Evolutionary conservation across 2,329 filamentous ascomycete species (phyloP).

Genomic region (Zymoseptoria tritici): DNA sequence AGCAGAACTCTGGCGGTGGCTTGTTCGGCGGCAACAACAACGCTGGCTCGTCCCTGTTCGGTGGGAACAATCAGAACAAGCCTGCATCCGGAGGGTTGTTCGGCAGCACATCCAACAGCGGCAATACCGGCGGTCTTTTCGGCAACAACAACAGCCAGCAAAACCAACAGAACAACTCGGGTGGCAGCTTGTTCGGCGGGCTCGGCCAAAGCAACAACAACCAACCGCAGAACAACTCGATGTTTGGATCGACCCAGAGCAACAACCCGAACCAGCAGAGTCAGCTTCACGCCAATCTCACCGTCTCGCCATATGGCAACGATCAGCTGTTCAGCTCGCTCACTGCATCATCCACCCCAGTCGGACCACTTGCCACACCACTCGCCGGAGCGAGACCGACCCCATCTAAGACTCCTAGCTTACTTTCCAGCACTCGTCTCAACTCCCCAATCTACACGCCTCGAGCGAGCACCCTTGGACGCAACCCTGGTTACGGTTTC

Average conservation of each 20-base stretch:
- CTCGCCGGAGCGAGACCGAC: slow-evolving; percentile 55
- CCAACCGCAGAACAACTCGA: slow-evolving; percentile 37
- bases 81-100: slow-evolving; percentile 33
- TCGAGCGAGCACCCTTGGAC: slow-evolving; percentile 38
- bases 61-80: slow-evolving; percentile 36
- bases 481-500: slow-evolving; percentile 65
- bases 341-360: slow-evolving; percentile 57
- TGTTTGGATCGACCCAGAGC: slow-evolving; percentile 45
- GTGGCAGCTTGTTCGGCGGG: slow-evolving; percentile 36
- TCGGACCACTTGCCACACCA: slow-evolving; percentile 86
- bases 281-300: slow-evolving; percentile 53
- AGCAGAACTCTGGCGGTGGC: slow-evolving; percentile 18
- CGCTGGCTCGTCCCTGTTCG: slow-evolving; percentile 14
- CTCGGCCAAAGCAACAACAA: slow-evolving; percentile 30
- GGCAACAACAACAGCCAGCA: slow-evolving; percentile 33
- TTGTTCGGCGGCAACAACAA: slow-evolving; percentile 26
- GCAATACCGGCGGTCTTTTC: slow-evolving; percentile 30
- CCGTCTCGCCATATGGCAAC: slow-evolving; percentile 83
- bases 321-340: slow-evolving; percentile 77
- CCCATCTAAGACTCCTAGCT: slow-evolving; percentile 23
- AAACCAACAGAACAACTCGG: slow-evolving; percentile 30
- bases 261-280: slow-evolving; percentile 46
- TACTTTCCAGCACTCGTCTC: slow-evolving; percentile 27
- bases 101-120: slow-evolving; percentile 31
- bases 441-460: slow-evolving; percentile 73